These are phyloP conservation scores for Tribonema minus DNA, from an alignment of 108 stramenopile species.

Conservation along the genomic window DNA sequence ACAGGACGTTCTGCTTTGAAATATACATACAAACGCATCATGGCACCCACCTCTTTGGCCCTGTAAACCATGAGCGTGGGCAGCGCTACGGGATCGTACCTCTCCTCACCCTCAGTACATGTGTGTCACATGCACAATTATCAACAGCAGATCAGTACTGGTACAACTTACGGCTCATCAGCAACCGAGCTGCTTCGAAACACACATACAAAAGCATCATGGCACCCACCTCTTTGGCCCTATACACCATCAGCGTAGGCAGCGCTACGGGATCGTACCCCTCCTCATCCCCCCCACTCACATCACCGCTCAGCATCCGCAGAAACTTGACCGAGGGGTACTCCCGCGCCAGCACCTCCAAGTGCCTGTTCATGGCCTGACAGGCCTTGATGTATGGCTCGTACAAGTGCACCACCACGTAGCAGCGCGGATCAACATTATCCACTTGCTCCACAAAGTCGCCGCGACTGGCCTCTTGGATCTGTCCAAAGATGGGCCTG, in stretches of 20 bases:
- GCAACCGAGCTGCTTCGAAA: no score
- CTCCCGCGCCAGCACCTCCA: slow-evolving; percentile 40
- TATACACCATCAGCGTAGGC: slow-evolving; percentile 44
- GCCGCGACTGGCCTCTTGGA: slow-evolving; percentile 38
- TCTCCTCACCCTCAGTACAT: slow-evolving; percentile 28
- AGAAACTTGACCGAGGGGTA: slow-evolving; percentile 42
- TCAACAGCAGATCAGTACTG: no score
- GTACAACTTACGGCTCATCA: no score
- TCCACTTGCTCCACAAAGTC: slow-evolving; percentile 42
- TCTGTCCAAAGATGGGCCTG: slow-evolving; percentile 35
- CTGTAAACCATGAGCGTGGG: slow-evolving; percentile 46
- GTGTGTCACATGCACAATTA: no score
- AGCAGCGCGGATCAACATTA: slow-evolving; percentile 33
- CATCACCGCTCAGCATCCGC: slow-evolving; percentile 17
- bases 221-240: slow-evolving; percentile 40
- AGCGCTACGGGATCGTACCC: slow-evolving; percentile 48
- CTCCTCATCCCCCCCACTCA: slow-evolving; percentile 24
- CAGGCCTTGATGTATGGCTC: slow-evolving; percentile 53
- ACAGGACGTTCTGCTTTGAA: no score
- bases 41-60: slow-evolving; percentile 42
- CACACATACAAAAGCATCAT: no score
- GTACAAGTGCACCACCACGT: slow-evolving; percentile 55
- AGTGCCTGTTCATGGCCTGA: slow-evolving; percentile 30
- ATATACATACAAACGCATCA: no score
- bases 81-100: slow-evolving; percentile 44